These are phyloP conservation scores for Glutinoglossum americanum DNA, from an alignment of 495 filamentous ascomycete genomes.

Conservation along the genomic window DNA sequence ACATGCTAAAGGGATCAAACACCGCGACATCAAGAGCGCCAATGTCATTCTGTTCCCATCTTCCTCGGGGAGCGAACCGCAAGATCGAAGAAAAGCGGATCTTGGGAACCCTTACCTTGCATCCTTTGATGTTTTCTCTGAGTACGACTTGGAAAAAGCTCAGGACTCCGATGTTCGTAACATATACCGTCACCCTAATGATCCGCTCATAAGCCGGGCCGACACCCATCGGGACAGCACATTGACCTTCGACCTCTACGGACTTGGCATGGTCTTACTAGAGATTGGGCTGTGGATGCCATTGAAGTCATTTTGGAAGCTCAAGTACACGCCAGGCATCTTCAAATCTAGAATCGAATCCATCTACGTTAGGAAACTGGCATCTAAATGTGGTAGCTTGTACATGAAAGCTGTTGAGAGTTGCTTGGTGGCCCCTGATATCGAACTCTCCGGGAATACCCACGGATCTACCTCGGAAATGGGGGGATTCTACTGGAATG, in stretches of 20 bases:
- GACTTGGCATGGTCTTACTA: constrained; percentile 59
- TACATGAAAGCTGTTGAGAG: constrained; percentile 67
- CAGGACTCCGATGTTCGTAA: constrained; percentile 25
- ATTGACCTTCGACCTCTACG: constrained; percentile 50
- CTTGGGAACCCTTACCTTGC: constrained; percentile 57
- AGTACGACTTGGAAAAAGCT: constrained; percentile 29
- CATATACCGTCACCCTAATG: constrained; percentile 61
- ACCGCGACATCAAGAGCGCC: constrained; percentile 59
- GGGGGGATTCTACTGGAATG: constrained; percentile 16
- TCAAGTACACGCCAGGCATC: constrained; percentile 38
- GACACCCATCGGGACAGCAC: background rate
- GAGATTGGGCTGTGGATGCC: constrained; percentile 84
- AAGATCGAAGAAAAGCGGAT: constrained; percentile 19
- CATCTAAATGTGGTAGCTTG: constrained; percentile 21
- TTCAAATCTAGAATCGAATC: constrained; percentile 41
- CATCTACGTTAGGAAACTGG: constrained; percentile 36
- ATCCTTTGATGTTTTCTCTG: constrained; percentile 62
- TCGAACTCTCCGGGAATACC: background rate
- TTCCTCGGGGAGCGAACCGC: constrained; percentile 23
- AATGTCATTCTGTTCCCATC: constrained; percentile 61
- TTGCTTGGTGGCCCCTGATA: constrained; percentile 58
- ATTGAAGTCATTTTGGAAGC: constrained; percentile 42
- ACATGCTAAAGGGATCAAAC: constrained; percentile 51
- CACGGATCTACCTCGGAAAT: constrained; percentile 11
- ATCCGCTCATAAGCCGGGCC: constrained; percentile 27